A percentile compares a stretch with the other conserved stretches of the same genome.
These are phyloP conservation scores for Tylopilus plumbeoviolaceoides DNA, from an alignment of 768 basidiomycete genomes.

Conservation along the genomic window DNA sequence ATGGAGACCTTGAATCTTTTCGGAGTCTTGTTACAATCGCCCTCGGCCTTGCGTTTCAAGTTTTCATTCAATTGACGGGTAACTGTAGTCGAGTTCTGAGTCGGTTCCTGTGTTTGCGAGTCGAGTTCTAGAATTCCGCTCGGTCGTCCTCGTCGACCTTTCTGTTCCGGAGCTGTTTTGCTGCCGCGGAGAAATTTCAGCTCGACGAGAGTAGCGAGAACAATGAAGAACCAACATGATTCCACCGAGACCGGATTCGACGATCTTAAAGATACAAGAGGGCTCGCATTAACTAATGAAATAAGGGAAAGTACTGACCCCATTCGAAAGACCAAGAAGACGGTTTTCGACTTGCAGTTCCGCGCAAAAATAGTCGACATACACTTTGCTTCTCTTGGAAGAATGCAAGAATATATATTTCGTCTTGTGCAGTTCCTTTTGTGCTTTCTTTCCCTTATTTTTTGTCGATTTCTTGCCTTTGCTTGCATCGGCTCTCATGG, in stretches of 20 bases:
- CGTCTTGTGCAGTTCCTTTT: slow-evolving; percentile 52
- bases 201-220: not conserved
- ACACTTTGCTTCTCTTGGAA: slow-evolving; percentile 42
- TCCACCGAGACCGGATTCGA: slow-evolving; percentile 9
- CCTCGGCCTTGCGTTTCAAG: slow-evolving; percentile 34
- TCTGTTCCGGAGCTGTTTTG: not conserved
- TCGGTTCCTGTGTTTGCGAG: slow-evolving; percentile 41
- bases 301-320: slow-evolving; percentile 37
- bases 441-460: slow-evolving; percentile 39
- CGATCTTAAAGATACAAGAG: slow-evolving; percentile 6
- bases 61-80: slow-evolving; percentile 18
- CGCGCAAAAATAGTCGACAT: slow-evolving; percentile 68
- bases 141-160: not conserved
- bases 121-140: slow-evolving; percentile 13
- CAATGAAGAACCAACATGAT: slow-evolving; percentile 9
- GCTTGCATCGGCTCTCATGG: slow-evolving; percentile 34
- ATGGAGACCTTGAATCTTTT: slow-evolving; percentile 77
- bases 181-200: slow-evolving; percentile 4
- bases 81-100: slow-evolving; percentile 25
- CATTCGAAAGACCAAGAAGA: slow-evolving; percentile 55
- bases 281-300: not conserved
- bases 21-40: slow-evolving; percentile 10
- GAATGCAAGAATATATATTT: slow-evolving; percentile 55
- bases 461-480: slow-evolving; percentile 41
- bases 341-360: slow-evolving; percentile 54